phyloP scores from a whole-genome alignment of 495 filamentous ascomycete genomes.

The Podospora appendiculata region DNA sequence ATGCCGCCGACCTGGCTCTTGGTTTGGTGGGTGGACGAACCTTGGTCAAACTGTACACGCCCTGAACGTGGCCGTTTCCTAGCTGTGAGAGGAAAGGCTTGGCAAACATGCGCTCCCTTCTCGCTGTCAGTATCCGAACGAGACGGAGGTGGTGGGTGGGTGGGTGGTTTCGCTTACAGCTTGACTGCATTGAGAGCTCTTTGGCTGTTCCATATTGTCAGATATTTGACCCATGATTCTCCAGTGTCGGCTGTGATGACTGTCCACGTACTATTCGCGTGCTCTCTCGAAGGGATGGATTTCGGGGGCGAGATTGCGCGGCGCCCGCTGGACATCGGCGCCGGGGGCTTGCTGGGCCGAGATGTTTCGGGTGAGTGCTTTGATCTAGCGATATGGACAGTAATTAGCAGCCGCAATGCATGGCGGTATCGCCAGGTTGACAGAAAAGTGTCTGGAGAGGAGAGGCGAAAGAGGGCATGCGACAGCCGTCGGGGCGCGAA shows the following conservation, averaged over 20 bases:
- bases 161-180: constrained; percentile 29
- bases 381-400: constrained; percentile 51
- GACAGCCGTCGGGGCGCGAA: neutral
- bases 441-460: neutral
- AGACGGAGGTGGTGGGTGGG: neutral
- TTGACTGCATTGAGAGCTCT: constrained; percentile 71
- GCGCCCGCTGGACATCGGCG: constrained; percentile 45
- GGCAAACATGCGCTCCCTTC: constrained; percentile 81
- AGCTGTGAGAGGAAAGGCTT: constrained; percentile 85
- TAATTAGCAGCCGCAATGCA: too few relatives aligned
- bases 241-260: too few relatives aligned
- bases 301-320: constrained; percentile 82
- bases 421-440: too few relatives aligned
- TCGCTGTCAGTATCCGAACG: neutral
- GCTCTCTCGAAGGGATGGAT: constrained; percentile 93
- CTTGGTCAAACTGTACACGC: constrained; percentile 69
- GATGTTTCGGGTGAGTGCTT: constrained; percentile 74
- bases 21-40: neutral
- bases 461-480: neutral
- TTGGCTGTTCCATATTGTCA: constrained; percentile 11
- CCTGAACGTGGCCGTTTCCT: constrained; percentile 88
- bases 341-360: constrained; percentile 74
- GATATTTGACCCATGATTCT: neutral
- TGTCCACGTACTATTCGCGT: constrained; percentile 59
- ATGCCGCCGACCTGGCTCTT: too few relatives aligned